Evolutionary conservation across 371 early-diverging fungal species (phyloP).

Genomic region (Mortierella sp.): DNA sequence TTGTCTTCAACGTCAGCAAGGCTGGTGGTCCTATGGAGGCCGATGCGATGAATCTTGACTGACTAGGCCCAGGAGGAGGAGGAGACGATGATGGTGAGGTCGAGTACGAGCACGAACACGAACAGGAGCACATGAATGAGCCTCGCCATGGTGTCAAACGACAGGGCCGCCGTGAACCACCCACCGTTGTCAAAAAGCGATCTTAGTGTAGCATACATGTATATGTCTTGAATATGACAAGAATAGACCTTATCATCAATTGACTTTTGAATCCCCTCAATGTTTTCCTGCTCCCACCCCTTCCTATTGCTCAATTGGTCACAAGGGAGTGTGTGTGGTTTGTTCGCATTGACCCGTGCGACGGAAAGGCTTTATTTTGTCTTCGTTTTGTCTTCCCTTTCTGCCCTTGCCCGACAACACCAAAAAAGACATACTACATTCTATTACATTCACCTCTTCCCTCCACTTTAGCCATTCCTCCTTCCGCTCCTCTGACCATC

Average conservation of each 20-base stretch:
- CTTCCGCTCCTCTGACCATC: too few relatives aligned
- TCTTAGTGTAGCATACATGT: too few relatives aligned
- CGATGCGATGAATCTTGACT: constrained; percentile 49
- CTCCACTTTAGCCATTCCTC: too few relatives aligned
- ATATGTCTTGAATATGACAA: too few relatives aligned
- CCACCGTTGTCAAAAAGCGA: too few relatives aligned
- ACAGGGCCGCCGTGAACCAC: background rate
- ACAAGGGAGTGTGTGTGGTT: too few relatives aligned
- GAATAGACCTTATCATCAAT: too few relatives aligned
- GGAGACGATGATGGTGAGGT: background rate
- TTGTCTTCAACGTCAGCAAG: constrained; percentile 37
- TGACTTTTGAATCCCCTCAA: too few relatives aligned
- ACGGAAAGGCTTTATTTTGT: too few relatives aligned
- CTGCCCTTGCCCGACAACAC: background rate
- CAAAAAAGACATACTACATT: background rate
- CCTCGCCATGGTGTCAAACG: constrained; percentile 25
- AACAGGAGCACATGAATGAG: background rate
- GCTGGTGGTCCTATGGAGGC: background rate
- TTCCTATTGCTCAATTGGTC: too few relatives aligned
- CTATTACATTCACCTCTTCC: background rate
- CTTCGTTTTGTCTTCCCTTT: background rate
- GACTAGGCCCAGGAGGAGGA: constrained; percentile 17
- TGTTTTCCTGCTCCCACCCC: too few relatives aligned
- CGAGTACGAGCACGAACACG: background rate
- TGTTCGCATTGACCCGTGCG: too few relatives aligned